Base-by-base conservation (phyloP, 768 basidiomycete genomes). In the Dendrothele bispora region DNA sequence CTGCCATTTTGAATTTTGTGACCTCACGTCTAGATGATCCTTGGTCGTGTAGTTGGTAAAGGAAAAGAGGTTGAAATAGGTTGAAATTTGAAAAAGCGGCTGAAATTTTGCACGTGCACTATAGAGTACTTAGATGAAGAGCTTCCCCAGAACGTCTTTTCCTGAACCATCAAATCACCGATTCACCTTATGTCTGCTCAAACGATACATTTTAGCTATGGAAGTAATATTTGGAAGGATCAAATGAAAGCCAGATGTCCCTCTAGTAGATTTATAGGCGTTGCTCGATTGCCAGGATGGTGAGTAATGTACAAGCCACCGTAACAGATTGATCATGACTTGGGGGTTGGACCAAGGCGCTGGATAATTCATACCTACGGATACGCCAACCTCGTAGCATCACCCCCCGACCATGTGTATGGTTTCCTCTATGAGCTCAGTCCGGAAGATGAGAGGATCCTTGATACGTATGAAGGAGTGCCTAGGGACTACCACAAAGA, bases 1-100 rank as follows among this genome's bases (percentile, higher is more conserved):
- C 84, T 42, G 82, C 75, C 83, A 87, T 89, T 64, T 62, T 69
- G 40, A 53, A 43, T 44, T 38, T 10, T 25, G 18, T 39, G 88
- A 91, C 88, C 88, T 90, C 88, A 91, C 88, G 78, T 68, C 60
- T 69, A 67, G 72, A 67, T 73, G 88, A 91, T 91, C 88, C 88
- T 89, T 88, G 88, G 88, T 89, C 88, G 63, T 67, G 46, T 60
- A 46, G 53, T 49, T 49, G 39, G 32, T n/a, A n/a, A n/a, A n/a
- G n/a, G n/a, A 47, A 53, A 30, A 47, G 39, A 32, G 41, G 18
- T 40, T 39, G 20, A 8, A 40, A 40, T 21, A 40, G 43, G 48
- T 32, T 34, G 34, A n/a, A n/a, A n/a, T n/a, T 20, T 22, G 35
- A 57, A 59, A 11, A 18, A 37, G n/a, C n/a, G n/a, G n/a, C n/a